A percentile compares a stretch with the other conserved stretches of the same genome.
Conservation (phyloP, 2,329 filamentous ascomycete genomes). For the Hypoxylon sp. region DNA sequence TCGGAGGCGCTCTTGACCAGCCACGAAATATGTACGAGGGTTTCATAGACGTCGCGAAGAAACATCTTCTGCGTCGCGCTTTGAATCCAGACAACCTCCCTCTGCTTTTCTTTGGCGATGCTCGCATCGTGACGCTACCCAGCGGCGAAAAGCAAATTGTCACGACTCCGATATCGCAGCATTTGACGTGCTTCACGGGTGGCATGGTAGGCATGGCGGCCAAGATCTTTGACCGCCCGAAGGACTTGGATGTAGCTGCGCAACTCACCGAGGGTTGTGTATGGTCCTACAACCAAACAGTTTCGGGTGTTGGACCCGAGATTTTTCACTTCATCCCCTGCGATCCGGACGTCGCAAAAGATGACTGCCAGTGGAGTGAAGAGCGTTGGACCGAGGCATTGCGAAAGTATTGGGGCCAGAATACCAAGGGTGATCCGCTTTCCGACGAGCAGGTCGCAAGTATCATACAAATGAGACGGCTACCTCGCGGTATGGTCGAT, state of each 20-base stretch:
- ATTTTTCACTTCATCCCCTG: slow-evolving; percentile 65
- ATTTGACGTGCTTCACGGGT: slow-evolving; percentile 74
- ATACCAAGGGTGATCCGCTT: slow-evolving; percentile 41
- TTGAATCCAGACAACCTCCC: slow-evolving; percentile 60
- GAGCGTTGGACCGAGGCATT: slow-evolving; percentile 48
- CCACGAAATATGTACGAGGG: slow-evolving; percentile 63
- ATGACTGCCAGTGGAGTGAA: slow-evolving; percentile 54
- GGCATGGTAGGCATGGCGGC: slow-evolving; percentile 76
- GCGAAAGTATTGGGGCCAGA: slow-evolving; percentile 50
- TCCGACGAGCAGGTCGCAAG: slow-evolving; percentile 53
- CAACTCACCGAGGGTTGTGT: slow-evolving; percentile 75
- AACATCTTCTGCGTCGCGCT: slow-evolving; percentile 61
- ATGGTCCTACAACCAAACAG: slow-evolving; percentile 72
- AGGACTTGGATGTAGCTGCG: slow-evolving; percentile 69
- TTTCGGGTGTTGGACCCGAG: slow-evolving; percentile 74
- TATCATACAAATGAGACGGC: slow-evolving; percentile 59
- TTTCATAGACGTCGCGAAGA: slow-evolving; percentile 63
- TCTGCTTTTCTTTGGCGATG: slow-evolving; percentile 66
- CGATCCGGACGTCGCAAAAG: slow-evolving; percentile 48
- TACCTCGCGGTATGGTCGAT: slow-evolving; percentile 69
- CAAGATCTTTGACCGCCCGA: slow-evolving; percentile 69
- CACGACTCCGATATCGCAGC: slow-evolving; percentile 61
- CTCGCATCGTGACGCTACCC: slow-evolving; percentile 51
- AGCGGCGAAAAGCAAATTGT: slow-evolving; percentile 46
- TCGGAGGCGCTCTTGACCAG: slow-evolving; percentile 71